Evolutionary conservation across 202 grass and related monocot genomes (phyloP), one percentile per base, ranked within the genome.

Genomic region (Miscanthus sacchariflorus): DNA sequence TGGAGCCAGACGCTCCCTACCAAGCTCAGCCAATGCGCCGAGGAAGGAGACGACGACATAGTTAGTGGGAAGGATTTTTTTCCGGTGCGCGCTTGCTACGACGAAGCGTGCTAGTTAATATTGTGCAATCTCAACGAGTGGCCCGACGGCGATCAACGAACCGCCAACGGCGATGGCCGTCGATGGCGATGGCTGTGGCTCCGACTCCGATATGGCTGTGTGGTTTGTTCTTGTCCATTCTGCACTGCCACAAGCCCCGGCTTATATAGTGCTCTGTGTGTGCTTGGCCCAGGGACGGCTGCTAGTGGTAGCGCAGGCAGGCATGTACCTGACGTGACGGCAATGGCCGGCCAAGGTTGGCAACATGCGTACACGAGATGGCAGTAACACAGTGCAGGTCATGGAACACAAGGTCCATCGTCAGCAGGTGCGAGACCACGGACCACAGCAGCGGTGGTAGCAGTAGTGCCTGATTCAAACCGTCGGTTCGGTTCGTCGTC

Each of bases 1-100:
- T 99, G 97, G 17, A 99, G 94, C 97, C 97, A 99, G 65, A 96
- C 85, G 85, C 94, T 92, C 0, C 89, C 97, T 75, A 99, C 90
- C 83, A 99, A 68, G 88, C 94, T 99, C 86, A 97, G 87, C 96
- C 96, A 98, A 42, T 90, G 92, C 1, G 63, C 72, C 6, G 93
- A 95, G 36, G 95, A 88, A 72, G 91, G 87, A 81, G 93, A 90
- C 85, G 92, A 13, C 25, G 13, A 3, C 13, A 68, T 68, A 3
- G 27, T 7, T 14, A 68, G 66, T 7, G 65, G 49, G 28, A 39
- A 67, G 59, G 82, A 68, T 75, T 82, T 76, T 76, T 30, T 24
- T 17, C 49, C 40, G 15, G 5, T 17, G 46, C 17, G 7, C 54
- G 71, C 83, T 79, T 18, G 28, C 24, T 18, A 12, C 5, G 25